Percentiles rank a stretch among this genome's conserved stretches.
Evolutionary conservation across 139 green algal genomes (phyloP).

Genomic region (Asterochloris erici): DNA sequence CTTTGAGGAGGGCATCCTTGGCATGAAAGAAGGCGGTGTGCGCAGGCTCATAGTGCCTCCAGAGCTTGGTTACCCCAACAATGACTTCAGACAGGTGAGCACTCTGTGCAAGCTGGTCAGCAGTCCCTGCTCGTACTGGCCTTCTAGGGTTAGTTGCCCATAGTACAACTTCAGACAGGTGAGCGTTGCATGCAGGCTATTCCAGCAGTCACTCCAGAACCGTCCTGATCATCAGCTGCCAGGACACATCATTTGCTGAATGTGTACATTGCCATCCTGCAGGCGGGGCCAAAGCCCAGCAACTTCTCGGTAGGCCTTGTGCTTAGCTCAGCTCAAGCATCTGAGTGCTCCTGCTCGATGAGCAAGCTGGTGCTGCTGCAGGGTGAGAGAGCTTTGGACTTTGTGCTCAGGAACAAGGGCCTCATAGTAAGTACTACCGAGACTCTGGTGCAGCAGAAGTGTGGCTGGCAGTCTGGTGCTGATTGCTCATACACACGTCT

Average conservation of each 20-base stretch:
- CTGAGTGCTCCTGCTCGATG: not conserved
- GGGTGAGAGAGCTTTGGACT: conserved; percentile 78
- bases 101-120: conserved; percentile 33
- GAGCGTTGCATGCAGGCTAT: not conserved
- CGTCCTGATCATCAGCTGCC: not conserved
- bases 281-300: not conserved
- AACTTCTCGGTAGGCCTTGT: not conserved
- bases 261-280: conserved; percentile 8
- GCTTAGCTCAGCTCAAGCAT: not conserved
- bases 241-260: conserved; percentile 29
- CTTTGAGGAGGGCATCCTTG: conserved; percentile 74
- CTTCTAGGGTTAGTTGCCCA: not conserved
- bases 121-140: conserved; percentile 54
- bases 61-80: conserved; percentile 78
- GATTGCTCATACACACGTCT: no score
- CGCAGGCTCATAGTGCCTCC: conserved; percentile 78
- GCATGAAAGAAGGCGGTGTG: conserved; percentile 75
- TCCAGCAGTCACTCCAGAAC: not conserved
- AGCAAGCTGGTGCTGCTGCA: conserved; percentile 26
- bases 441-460: no score
- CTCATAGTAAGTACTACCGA: conserved; percentile 45
- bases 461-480: no score
- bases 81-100: conserved; percentile 42
- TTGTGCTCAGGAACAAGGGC: conserved; percentile 86
- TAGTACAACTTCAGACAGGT: not conserved